A percentile compares a stretch with the other conserved stretches of the same genome.
These are phyloP conservation scores for Arthrobotrys iridis DNA, from an alignment of 2,329 filamentous ascomycete species.

Conservation along the genomic window DNA sequence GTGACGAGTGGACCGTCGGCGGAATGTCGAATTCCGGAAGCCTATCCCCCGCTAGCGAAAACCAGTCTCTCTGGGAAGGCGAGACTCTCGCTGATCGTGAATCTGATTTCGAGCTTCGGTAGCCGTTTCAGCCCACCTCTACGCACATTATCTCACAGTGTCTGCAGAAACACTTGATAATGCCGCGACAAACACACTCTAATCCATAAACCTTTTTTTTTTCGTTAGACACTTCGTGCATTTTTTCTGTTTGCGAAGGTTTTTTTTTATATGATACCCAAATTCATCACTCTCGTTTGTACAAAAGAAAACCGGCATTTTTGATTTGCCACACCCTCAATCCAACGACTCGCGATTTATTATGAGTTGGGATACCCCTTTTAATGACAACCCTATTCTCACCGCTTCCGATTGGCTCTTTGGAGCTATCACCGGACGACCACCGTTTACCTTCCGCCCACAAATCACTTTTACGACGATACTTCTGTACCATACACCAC, in stretches of 20 bases:
- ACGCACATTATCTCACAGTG: conserved; percentile 7
- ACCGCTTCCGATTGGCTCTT: conserved; percentile 23
- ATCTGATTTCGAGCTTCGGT: conserved; percentile 42
- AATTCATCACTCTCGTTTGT: conserved; percentile 54
- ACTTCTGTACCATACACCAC: conserved; percentile 51
- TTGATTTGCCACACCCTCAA: conserved; percentile 28
- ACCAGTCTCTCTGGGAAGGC: conserved; percentile 58
- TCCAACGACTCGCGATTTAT: conserved; percentile 41
- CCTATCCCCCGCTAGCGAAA: conserved; percentile 68
- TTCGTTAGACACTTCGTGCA: conserved; percentile 28
- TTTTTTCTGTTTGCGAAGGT: conserved; percentile 42
- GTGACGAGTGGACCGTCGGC: conserved; percentile 89
- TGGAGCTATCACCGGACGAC: conserved; percentile 2
- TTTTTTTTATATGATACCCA: conserved; percentile 52
- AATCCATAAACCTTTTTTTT: conserved; percentile 7
- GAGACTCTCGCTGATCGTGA: conserved; percentile 48
- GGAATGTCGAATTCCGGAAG: conserved; percentile 72
- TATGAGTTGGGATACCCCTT: conserved; percentile 45
- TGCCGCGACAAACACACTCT: neutral
- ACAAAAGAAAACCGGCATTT: conserved; percentile 53
- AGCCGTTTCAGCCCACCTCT: conserved; percentile 1
- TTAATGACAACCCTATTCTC: conserved; percentile 44
- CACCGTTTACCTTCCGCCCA: conserved; percentile 31
- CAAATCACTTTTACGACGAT: conserved; percentile 36
- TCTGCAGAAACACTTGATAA: conserved; percentile 24